Percentiles rank a stretch among this genome's conserved stretches.
Evolutionary conservation across 495 filamentous ascomycete species (phyloP).

Genomic region (Thermochaetoides thermophila): DNA sequence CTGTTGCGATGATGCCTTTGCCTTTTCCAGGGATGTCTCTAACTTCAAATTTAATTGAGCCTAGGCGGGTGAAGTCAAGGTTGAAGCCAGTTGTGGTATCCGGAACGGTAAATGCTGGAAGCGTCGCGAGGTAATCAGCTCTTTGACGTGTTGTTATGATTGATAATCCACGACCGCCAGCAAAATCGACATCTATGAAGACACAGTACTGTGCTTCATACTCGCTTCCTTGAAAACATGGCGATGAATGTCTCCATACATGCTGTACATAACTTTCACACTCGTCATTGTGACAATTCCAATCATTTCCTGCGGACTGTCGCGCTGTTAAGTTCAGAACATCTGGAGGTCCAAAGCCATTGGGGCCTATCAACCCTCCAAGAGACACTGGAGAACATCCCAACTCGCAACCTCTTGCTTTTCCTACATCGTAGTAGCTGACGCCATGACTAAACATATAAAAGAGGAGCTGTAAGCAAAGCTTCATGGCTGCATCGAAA

Average conservation of each 20-base stretch:
- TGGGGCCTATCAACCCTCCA: neutral
- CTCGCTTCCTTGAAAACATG: conserved; percentile 12
- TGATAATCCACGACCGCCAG: conserved; percentile 18
- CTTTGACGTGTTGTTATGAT: conserved; percentile 15
- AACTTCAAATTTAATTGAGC: conserved; percentile 11
- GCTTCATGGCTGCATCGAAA: too few species aligned
- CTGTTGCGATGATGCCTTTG: conserved; percentile 18
- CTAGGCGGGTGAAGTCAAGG: conserved; percentile 5
- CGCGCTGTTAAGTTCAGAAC: neutral
- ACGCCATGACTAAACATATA: neutral
- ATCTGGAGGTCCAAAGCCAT: neutral
- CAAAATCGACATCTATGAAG: conserved; percentile 19
- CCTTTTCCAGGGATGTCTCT: conserved; percentile 22
- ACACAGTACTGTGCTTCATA: conserved; percentile 13
- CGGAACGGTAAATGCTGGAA: conserved; percentile 13
- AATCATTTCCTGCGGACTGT: neutral
- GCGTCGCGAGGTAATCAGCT: conserved; percentile 12
- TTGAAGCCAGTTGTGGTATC: conserved; percentile 18
- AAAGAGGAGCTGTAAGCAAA: neutral
- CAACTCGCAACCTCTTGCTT: conserved; percentile 1
- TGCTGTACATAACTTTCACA: conserved; percentile 5
- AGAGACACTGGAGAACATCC: neutral
- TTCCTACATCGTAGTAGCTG: conserved; percentile 1
- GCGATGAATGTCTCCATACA: conserved; percentile 14
- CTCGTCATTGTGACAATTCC: conserved; percentile 5